phyloP scores from a whole-genome alignment of 129 eudicot genomes.

The Helichrysum umbraculigerum region DNA sequence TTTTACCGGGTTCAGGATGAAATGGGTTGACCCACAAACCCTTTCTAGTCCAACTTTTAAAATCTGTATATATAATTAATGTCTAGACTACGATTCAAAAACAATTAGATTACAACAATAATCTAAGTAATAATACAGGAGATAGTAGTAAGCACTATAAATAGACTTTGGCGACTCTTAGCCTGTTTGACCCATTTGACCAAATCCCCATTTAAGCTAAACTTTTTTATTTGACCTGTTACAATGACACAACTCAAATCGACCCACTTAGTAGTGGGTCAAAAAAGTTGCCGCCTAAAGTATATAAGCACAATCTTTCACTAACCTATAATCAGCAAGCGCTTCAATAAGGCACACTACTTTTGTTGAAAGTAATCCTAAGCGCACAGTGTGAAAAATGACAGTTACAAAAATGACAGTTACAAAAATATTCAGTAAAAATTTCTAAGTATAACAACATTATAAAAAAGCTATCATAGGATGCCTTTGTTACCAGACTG shows the following conservation, averaged over 20 bases:
- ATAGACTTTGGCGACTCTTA: neutral
- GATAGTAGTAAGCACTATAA: neutral
- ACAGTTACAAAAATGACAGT: conserved; percentile 25
- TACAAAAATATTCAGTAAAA: neutral
- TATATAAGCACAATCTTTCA: neutral
- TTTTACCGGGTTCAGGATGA: neutral
- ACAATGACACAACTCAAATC: too few relatives aligned
- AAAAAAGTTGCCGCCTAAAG: neutral
- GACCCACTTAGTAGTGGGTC: neutral
- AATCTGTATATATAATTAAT: neutral
- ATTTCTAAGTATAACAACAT: neutral
- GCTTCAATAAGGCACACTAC: conserved; percentile 64
- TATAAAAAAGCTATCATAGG: neutral
- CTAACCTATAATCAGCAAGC: conserved; percentile 75
- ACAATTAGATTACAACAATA: neutral
- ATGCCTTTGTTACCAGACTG: conserved; percentile 58
- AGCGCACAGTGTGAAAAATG: conserved; percentile 31
- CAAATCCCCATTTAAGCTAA: neutral
- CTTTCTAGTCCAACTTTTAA: neutral
- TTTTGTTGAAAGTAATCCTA: conserved; percentile 59
- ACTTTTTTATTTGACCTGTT: too few relatives aligned
- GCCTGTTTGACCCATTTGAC: too few relatives aligned
- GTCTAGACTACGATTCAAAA: neutral
- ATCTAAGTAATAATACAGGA: neutral
- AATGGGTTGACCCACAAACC: too few relatives aligned